A percentile compares a stretch with the other conserved stretches of the same genome.
These are phyloP conservation scores for Geosmithia morbida DNA, from an alignment of 2,329 filamentous ascomycete genomes.

Conservation along the genomic window DNA sequence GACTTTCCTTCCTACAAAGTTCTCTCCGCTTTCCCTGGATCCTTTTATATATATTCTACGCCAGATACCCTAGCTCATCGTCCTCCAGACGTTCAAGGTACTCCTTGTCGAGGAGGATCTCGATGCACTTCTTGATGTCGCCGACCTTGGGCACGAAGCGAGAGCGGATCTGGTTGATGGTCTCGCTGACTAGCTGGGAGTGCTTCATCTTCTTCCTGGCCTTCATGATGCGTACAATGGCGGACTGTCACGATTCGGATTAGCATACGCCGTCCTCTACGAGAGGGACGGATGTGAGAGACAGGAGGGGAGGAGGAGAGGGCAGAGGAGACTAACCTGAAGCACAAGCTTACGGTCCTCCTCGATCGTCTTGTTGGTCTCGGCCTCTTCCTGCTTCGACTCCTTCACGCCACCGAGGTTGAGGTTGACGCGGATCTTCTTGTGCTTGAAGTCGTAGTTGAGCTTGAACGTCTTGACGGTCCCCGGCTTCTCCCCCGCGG, in stretches of 20 bases:
- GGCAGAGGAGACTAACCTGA: constrained; percentile 50
- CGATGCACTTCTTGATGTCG: constrained; percentile 99
- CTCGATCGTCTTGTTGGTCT: constrained; percentile 99
- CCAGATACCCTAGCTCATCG: constrained; percentile 88
- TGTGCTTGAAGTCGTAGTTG: constrained; percentile 94
- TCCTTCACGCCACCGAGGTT: constrained; percentile 93
- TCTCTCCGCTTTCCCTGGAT: no score
- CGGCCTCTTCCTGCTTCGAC: constrained; percentile 88
- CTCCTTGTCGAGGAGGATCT: constrained; percentile 96
- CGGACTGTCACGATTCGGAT: constrained; percentile 48
- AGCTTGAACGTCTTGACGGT: constrained; percentile 68
- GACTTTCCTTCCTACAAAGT: no score
- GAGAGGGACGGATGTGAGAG: not conserved
- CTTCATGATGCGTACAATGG: constrained; percentile 99
- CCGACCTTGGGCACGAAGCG: constrained; percentile 86
- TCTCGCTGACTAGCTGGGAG: constrained; percentile 82
- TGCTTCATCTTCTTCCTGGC: constrained; percentile 99
- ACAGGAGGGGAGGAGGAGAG: not conserved
- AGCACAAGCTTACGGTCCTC: constrained; percentile 93
- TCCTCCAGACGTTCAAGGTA: constrained; percentile 92
- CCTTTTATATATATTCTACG: constrained; percentile 27
- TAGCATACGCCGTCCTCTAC: no score
- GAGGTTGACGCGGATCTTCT: constrained; percentile 94
- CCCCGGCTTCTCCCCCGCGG: constrained; percentile 56
- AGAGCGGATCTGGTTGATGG: constrained; percentile 85